These are phyloP conservation scores for Bruguiera hainesii DNA, from an alignment of 441 rosid genomes.

Conservation along the genomic window DNA sequence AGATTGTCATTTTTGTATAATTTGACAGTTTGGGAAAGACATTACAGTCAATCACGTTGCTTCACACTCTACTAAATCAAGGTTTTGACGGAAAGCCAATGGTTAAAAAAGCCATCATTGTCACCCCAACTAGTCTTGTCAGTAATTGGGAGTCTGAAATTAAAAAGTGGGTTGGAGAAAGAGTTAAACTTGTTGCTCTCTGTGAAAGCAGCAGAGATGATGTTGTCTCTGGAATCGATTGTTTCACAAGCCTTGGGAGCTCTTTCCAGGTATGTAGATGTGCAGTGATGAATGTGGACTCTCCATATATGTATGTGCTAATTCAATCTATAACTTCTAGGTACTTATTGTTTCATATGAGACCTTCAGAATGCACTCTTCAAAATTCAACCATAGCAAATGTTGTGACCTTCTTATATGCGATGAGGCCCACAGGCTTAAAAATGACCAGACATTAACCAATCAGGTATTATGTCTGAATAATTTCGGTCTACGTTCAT, in stretches of 20 bases:
- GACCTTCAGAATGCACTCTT: constrained; percentile 96
- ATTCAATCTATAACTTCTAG: constrained; percentile 37
- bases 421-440: constrained; percentile 98
- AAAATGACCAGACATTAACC: constrained; percentile 93
- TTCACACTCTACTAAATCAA: constrained; percentile 84
- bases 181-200: constrained; percentile 85
- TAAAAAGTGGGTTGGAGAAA: constrained; percentile 89
- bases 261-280: constrained; percentile 56
- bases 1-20: constrained; percentile 15
- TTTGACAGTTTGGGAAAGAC: constrained; percentile 94
- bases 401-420: constrained; percentile 97
- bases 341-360: constrained; percentile 94
- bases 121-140: constrained; percentile 98
- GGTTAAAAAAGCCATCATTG: constrained; percentile 90
- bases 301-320: constrained; percentile 25
- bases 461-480: constrained; percentile 61
- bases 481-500: not conserved
- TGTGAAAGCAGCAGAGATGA: constrained; percentile 96
- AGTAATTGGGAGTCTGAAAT: constrained; percentile 99
- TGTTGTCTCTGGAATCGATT: constrained; percentile 84
- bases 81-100: constrained; percentile 94
- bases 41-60: constrained; percentile 86
- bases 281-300: too few relatives aligned
- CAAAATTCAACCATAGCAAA: constrained; percentile 70
- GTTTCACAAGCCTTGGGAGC: constrained; percentile 60